Base-by-base conservation (phyloP, 495 filamentous ascomycete genomes). In the Podospora bellae-mahoneyi region DNA sequence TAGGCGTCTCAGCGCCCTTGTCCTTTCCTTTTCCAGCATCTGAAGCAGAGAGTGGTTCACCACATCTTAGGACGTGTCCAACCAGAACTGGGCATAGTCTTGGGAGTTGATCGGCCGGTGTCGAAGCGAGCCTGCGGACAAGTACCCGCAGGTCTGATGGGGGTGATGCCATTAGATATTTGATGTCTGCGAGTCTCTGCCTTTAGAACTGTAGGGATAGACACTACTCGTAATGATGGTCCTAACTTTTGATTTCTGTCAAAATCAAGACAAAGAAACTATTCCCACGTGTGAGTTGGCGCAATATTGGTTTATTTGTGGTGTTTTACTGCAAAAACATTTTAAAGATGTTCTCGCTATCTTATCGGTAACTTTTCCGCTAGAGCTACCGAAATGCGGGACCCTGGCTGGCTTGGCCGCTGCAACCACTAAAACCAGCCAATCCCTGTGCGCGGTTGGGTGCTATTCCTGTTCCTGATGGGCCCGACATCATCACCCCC, bases 81-180 rank as follows among this genome's bases (percentile, higher is more conserved):
- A 90, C 83, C 54, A 93, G 83, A 60, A 79, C 81, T 44, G 89
- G 86, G 69, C 86, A 82, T 27, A 89, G 80, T 28, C 83, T 80
- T 62, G 90, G 89, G 56, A 93, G 85, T 66, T 90, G 84, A 60
- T 85, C 82, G 44, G 81, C 78, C 3, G 89, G 86, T 10, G 88
- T 87, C 4, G 85, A 86, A 10, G 88, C 85, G 68, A 94, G 77
- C 66, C 87, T 86, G 70, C 88, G 85, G 66, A 88, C 91, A 65
- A 93, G 81, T 4, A 87, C 87, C 61, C 88, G 85, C 10, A 93
- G 77, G 61, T 84, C 82, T 56, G 81, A 73, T n/a, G 82, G 80
- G 54, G 71, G 66, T 28, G 75, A 55, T 71, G 72, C 74, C 23
- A 19, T 55, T 6, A 19, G 7, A 54, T 48, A 16, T 54, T 32